Evolutionary conservation across 2,329 filamentous ascomycete genomes (phyloP).

Genomic region (Colletotrichum trifolii): DNA sequence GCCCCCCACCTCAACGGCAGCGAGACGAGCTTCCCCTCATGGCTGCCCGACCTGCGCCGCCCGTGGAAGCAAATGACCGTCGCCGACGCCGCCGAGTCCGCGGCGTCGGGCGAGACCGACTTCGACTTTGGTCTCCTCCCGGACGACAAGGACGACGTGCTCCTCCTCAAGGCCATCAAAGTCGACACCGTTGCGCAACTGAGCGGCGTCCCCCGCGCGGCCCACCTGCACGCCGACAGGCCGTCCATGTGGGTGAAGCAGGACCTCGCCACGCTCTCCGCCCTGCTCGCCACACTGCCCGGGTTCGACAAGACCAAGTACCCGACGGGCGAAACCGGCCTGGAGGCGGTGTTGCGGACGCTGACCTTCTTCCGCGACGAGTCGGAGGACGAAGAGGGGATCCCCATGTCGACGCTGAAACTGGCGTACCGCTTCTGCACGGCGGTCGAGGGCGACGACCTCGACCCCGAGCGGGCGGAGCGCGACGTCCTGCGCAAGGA

Average conservation of each 20-base stretch:
- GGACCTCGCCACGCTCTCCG: slow-evolving; percentile 21
- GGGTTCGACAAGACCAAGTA: slow-evolving; percentile 21
- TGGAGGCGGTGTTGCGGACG: slow-evolving; percentile 25
- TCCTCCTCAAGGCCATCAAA: slow-evolving; percentile 30
- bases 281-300: slow-evolving; percentile 8
- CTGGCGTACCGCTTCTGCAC: slow-evolving; percentile 33
- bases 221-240: slow-evolving; percentile 26
- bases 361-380: slow-evolving; percentile 35
- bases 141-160: slow-evolving; percentile 23
- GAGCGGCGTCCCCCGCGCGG: slow-evolving; percentile 27
- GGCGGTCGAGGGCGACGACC: slow-evolving; percentile 30
- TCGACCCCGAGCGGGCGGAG: slow-evolving; percentile 24
- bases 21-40: slow-evolving; percentile 24
- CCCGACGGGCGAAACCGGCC: slow-evolving; percentile 8
- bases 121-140: slow-evolving; percentile 35
- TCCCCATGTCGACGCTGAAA: slow-evolving; percentile 29
- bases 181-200: slow-evolving; percentile 28
- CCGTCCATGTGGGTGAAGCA: slow-evolving; percentile 31
- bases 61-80: slow-evolving; percentile 35
- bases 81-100: slow-evolving; percentile 33
- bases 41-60: slow-evolving; percentile 34
- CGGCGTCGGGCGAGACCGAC: slow-evolving; percentile 33
- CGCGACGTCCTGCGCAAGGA: slow-evolving; percentile 24
- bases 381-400: slow-evolving; percentile 2
- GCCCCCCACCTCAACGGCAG: slow-evolving; percentile 22